A percentile compares a stretch with the other conserved stretches of the same genome.
Conservation (phyloP, 2,329 filamentous ascomycete genomes). For the Penicillium corylophilum region DNA sequence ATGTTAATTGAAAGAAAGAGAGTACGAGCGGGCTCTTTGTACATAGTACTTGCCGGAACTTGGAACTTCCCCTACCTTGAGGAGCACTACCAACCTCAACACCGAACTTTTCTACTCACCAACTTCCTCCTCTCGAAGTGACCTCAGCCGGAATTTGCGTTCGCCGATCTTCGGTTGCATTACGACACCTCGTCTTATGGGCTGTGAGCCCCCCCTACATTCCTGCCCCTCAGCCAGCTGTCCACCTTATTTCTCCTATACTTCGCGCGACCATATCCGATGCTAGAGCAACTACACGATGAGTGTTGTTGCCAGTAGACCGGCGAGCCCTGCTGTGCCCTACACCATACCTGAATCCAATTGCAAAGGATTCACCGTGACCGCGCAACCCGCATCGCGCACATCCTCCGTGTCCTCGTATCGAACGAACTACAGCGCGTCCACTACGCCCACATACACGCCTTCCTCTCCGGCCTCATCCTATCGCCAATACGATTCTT, state of each 20-base stretch:
- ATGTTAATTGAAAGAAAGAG: conserved; percentile 1
- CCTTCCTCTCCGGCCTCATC: conserved; percentile 37
- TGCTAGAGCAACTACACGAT: conserved; percentile 30
- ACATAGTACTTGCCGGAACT: background rate
- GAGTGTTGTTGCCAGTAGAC: conserved; percentile 43
- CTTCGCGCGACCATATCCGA: conserved; percentile 14
- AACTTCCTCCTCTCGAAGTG: background rate
- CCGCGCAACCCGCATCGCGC: conserved; percentile 33
- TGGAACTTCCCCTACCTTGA: background rate
- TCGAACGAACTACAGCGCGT: conserved; percentile 37
- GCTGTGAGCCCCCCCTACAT: conserved; percentile 18
- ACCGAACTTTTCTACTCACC: background rate
- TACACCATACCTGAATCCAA: conserved; percentile 25
- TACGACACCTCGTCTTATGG: conserved; percentile 12
- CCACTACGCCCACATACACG: conserved; percentile 40
- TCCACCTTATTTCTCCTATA: conserved; percentile 10
- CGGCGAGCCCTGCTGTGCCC: conserved; percentile 34
- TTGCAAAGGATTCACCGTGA: conserved; percentile 32
- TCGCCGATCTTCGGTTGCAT: conserved; percentile 11
- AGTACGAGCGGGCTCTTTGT: background rate
- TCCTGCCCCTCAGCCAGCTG: conserved; percentile 16
- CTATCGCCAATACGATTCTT: conserved; percentile 40
- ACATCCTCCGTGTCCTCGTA: conserved; percentile 39
- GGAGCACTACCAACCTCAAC: too few relatives aligned
- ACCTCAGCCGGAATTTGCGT: conserved; percentile 11